Evolutionary conservation across 208 protist species (phyloP).

Genomic region (Trypanosoma theileri): DNA sequence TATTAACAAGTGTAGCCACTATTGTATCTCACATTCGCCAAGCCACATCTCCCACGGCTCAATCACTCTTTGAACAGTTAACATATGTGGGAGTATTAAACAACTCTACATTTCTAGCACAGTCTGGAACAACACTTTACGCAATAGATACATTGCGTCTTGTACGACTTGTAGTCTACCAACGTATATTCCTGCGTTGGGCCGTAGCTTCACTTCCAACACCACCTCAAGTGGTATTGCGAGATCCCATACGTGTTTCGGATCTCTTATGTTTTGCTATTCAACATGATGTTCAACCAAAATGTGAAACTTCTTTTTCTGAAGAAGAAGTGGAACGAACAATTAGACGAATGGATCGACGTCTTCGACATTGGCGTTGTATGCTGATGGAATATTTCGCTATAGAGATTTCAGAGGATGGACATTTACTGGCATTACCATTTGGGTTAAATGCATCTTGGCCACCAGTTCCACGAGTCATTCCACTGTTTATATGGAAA

Average conservation of each 20-base stretch:
- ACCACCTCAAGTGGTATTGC: slow-evolving; percentile 40
- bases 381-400: slow-evolving; percentile 86
- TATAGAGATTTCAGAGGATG: slow-evolving; percentile 52
- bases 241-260: slow-evolving; percentile 35
- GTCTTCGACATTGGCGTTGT: slow-evolving; percentile 53
- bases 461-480: slow-evolving; percentile 58
- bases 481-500: slow-evolving; percentile 66
- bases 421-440: slow-evolving; percentile 51
- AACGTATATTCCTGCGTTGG: slow-evolving; percentile 84
- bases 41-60: slow-evolving; percentile 47
- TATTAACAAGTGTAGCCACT: slow-evolving; percentile 32
- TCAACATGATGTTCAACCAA: slow-evolving; percentile 44
- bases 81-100: slow-evolving; percentile 63
- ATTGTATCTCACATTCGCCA: slow-evolving; percentile 43
- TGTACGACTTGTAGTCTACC: slow-evolving; percentile 65
- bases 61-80: slow-evolving; percentile 55
- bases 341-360: slow-evolving; percentile 46
- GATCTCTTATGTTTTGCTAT: slow-evolving; percentile 57
- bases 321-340: slow-evolving; percentile 30
- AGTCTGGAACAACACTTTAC: slow-evolving; percentile 71
- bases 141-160: slow-evolving; percentile 63
- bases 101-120: slow-evolving; percentile 55
- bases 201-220: slow-evolving; percentile 42
- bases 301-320: slow-evolving; percentile 7
- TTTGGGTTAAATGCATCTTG: slow-evolving; percentile 62